Percentiles rank a stretch among this genome's conserved stretches.
phyloP scores from a whole-genome alignment of 129 eudicot species.

The Rutidosis leptorrhynchoides region DNA sequence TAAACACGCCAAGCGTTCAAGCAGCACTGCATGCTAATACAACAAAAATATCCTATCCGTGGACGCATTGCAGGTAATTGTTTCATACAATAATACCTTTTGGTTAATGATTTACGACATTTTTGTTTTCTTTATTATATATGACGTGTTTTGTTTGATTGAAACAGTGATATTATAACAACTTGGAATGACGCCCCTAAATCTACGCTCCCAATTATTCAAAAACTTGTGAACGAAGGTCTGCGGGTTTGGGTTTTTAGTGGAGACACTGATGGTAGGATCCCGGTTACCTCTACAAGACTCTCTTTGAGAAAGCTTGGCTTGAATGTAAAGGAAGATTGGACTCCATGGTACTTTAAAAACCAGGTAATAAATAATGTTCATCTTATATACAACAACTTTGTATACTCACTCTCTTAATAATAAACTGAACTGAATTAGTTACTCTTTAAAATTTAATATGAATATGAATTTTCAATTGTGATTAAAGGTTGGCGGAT shows the following conservation, averaged over 20 bases:
- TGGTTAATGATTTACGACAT: not conserved
- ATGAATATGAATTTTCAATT: not conserved
- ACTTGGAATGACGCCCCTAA: constrained; percentile 57
- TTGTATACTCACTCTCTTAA: no score
- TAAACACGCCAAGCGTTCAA: constrained; percentile 78
- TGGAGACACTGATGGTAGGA: constrained; percentile 82
- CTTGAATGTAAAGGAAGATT: constrained; percentile 53
- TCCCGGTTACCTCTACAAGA: constrained; percentile 81
- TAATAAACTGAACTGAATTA: no score
- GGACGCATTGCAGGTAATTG: constrained; percentile 89
- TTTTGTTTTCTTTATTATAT: not conserved
- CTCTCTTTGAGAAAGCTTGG: constrained; percentile 61
- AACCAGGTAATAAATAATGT: constrained; percentile 45
- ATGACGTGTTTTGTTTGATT: not conserved
- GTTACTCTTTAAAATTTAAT: no score
- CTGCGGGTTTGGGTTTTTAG: constrained; percentile 77
- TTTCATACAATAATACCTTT: not conserved
- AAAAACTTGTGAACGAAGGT: constrained; percentile 51
- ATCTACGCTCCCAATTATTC: constrained; percentile 55
- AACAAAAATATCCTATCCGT: constrained; percentile 64
- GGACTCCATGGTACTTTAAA: constrained; percentile 80
- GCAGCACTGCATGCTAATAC: constrained; percentile 80
- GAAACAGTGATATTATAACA: constrained; percentile 45
- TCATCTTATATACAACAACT: no score
- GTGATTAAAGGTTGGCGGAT: constrained; percentile 68